These are phyloP conservation scores for Boletus patriciae DNA, from an alignment of 768 basidiomycete genomes.

Conservation along the genomic window DNA sequence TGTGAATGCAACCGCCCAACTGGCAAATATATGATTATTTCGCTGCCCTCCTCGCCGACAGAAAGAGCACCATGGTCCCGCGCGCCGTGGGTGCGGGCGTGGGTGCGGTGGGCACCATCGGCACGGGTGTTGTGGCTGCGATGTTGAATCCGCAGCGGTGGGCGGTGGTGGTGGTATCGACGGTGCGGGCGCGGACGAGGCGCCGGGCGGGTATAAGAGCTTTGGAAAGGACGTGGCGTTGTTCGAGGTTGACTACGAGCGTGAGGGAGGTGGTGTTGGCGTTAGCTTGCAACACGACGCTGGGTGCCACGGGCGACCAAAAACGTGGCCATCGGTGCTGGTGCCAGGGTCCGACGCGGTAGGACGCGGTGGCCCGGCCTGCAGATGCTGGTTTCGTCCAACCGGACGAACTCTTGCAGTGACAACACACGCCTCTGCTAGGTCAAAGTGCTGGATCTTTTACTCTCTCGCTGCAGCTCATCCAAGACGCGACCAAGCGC, in stretches of 20 bases:
- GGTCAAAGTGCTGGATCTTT: slow-evolving; percentile 63
- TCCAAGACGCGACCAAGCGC: slow-evolving; percentile 91
- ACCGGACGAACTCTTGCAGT: neutral
- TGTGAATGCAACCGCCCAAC: too few relatives aligned
- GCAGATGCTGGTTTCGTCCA: too few relatives aligned
- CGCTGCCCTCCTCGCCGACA: too few relatives aligned
- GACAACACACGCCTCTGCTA: neutral
- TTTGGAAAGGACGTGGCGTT: slow-evolving; percentile 39
- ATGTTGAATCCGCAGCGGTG: slow-evolving; percentile 92
- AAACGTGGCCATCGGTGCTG: too few relatives aligned
- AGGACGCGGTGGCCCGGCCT: too few relatives aligned
- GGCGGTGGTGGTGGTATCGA: slow-evolving; percentile 37
- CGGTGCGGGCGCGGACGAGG: neutral
- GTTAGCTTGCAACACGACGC: slow-evolving; percentile 22
- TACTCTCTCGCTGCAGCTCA: slow-evolving; percentile 89
- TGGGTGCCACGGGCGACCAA: slow-evolving; percentile 16
- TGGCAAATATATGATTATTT: too few relatives aligned
- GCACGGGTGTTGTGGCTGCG: slow-evolving; percentile 71
- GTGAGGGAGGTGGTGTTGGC: neutral
- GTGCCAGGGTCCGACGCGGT: too few relatives aligned
- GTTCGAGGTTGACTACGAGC: slow-evolving; percentile 51
- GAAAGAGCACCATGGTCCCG: too few relatives aligned
- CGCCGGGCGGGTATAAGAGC: slow-evolving; percentile 22
- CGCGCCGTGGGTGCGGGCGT: too few relatives aligned
- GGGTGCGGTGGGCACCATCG: slow-evolving; percentile 64